These are phyloP conservation scores for Penicillium psychrofluorescens DNA, from an alignment of 495 filamentous ascomycete species.

Conservation along the genomic window DNA sequence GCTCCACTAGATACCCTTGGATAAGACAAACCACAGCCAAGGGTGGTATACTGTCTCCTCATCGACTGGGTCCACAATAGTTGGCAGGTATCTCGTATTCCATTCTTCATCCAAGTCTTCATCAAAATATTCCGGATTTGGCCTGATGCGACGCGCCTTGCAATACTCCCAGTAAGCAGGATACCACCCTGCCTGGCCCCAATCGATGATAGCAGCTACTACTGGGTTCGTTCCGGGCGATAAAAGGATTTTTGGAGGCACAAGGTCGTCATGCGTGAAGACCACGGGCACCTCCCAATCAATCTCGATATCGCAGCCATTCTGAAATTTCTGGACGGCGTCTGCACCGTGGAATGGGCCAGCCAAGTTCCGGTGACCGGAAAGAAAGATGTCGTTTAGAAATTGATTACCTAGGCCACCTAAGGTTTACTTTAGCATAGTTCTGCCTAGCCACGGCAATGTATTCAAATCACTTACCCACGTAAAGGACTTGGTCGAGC, in stretches of 20 bases:
- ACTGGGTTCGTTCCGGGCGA: neutral
- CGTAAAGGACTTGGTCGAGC: neutral
- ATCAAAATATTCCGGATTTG: constrained; percentile 11
- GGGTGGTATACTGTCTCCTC: constrained; percentile 15
- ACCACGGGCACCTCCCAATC: constrained; percentile 7
- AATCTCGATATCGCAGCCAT: constrained; percentile 4
- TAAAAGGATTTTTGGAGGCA: constrained; percentile 31
- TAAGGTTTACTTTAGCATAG: neutral
- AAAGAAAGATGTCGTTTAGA: neutral
- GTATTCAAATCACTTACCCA: neutral
- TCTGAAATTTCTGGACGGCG: constrained; percentile 2
- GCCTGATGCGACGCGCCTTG: constrained; percentile 18
- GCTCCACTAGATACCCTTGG: constrained; percentile 12
- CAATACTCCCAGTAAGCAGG: constrained; percentile 42
- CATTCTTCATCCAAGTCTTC: constrained; percentile 14
- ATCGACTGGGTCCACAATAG: constrained; percentile 18
- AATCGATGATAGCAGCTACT: constrained; percentile 32
- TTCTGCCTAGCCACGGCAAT: neutral
- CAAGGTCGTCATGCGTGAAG: constrained; percentile 31
- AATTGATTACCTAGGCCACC: neutral
- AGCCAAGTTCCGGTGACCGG: neutral
- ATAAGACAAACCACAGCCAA: constrained; percentile 16
- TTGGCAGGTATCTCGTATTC: constrained; percentile 14
- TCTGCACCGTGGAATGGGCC: constrained; percentile 2
- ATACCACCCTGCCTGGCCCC: constrained; percentile 37